Percentiles rank a stretch among this genome's conserved stretches.
phyloP scores from a whole-genome alignment of 2,329 filamentous ascomycete species.

The Amauroascus niger region DNA sequence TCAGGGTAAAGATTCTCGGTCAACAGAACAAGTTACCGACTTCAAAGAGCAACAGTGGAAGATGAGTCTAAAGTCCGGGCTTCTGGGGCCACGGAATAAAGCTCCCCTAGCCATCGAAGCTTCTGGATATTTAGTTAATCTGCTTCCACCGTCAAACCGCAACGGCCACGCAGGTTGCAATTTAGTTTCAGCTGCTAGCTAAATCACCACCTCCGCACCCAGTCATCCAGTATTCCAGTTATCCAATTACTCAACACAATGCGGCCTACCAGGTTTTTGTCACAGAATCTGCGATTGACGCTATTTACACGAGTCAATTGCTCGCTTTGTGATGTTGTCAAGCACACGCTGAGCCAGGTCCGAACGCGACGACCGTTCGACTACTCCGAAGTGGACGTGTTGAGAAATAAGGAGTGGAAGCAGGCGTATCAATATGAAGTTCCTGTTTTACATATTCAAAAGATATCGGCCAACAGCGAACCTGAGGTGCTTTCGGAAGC shows the following conservation, averaged over 20 bases:
- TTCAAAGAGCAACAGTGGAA: neutral
- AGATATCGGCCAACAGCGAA: constrained; percentile 34
- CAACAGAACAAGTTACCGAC: neutral
- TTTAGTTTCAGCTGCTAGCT: no score
- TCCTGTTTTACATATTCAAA: constrained; percentile 53
- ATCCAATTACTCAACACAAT: constrained; percentile 1
- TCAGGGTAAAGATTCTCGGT: neutral
- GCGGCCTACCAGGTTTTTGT: constrained; percentile 21
- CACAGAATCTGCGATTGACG: constrained; percentile 40
- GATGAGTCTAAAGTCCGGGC: neutral
- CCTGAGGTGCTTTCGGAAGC: constrained; percentile 49
- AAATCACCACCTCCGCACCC: no score
- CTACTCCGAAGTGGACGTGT: constrained; percentile 52
- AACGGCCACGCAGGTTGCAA: neutral
- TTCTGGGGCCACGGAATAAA: neutral
- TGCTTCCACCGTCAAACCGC: neutral
- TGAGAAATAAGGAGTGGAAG: constrained; percentile 51
- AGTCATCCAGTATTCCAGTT: neutral
- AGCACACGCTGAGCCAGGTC: constrained; percentile 46
- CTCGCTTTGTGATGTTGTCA: constrained; percentile 52
- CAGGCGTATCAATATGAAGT: constrained; percentile 55
- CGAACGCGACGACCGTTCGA: constrained; percentile 45
- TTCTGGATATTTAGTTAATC: constrained; percentile 18
- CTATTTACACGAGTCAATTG: constrained; percentile 53
- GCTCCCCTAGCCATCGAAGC: constrained; percentile 14